Base-by-base conservation (phyloP, 176 grass and related monocot genomes). In the Microstegium vimineum region DNA sequence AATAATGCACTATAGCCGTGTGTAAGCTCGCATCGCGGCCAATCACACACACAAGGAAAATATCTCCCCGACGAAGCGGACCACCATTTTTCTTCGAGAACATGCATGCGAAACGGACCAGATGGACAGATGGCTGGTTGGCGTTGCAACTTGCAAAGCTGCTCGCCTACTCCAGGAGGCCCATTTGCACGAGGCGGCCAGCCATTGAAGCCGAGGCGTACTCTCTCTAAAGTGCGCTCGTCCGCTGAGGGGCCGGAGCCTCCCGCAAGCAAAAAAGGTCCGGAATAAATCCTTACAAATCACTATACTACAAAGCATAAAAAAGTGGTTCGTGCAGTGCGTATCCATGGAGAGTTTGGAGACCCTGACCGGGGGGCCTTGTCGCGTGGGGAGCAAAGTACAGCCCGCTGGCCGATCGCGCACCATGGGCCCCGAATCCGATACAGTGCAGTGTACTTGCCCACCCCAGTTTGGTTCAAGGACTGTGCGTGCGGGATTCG, bases 161-260 rank as follows among this genome's bases (percentile, higher is more conserved):
- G 40, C 37, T 49, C n/a, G n/a, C n/a, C n/a, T n/a, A n/a, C n/a
- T n/a, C n/a, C n/a, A n/a, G 1, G 5, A 66, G 63, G 41, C 26
- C 40, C 80, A 4, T 33, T 33, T 23, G 67, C 74, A 43, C 81
- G 12, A 77, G 72, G 52, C 85, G 33, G 52, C 72, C 17, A 52
- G 42, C 12, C 86, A 54, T 23, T 32, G 74, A 52, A 77, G 40
- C 13, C 45, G 5, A 17, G 62, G 2, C 22, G 30, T 2, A 9
- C 40, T 42, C 41, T 10, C 27, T 71, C 15, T 37, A 69, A 87
- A 38, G 85, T 82, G 85, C 61, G n/a, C n/a, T n/a, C n/a, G n/a
- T n/a, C n/a, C n/a, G n/a, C n/a, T n/a, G n/a, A n/a, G n/a, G n/a
- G n/a, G n/a, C n/a, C n/a, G n/a, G n/a, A n/a, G n/a, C n/a, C n/a